phyloP scores from a whole-genome alignment of 805 yeast species.

The Wickerhamomyces subpelliculosus region DNA sequence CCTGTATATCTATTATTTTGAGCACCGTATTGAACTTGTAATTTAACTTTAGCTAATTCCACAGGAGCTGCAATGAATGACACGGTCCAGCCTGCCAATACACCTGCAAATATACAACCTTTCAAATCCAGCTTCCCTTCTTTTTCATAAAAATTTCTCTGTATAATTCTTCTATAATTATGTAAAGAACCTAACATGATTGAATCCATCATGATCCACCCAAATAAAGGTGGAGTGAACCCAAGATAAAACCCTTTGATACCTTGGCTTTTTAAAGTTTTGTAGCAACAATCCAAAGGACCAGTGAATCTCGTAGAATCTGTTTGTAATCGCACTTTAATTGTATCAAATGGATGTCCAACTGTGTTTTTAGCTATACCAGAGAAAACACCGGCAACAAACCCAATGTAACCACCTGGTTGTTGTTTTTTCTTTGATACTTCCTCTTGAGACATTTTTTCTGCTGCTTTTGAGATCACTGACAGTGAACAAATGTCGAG shows the following conservation, averaged over 20 bases:
- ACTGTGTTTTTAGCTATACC: conserved; percentile 85
- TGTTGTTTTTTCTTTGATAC: not conserved
- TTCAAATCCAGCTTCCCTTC: conserved; percentile 57
- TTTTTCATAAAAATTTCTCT: conserved; percentile 55
- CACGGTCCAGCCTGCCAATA: conserved; percentile 79
- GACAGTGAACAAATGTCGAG: too few species aligned
- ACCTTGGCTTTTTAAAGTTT: conserved; percentile 73
- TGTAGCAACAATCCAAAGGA: conserved; percentile 71
- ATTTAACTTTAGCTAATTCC: conserved; percentile 80
- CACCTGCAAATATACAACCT: conserved; percentile 78
- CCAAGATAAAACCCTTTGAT: conserved; percentile 78
- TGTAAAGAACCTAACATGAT: conserved; percentile 85
- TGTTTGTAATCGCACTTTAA: conserved; percentile 80
- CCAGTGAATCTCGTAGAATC: conserved; percentile 70
- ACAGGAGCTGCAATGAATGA: conserved; percentile 95
- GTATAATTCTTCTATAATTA: conserved; percentile 61
- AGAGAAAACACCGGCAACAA: conserved; percentile 82
- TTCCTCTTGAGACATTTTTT: too few species aligned
- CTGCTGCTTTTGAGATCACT: too few species aligned
- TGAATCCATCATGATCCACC: conserved; percentile 92
- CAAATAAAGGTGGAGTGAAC: conserved; percentile 86
- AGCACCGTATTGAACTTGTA: conserved; percentile 87
- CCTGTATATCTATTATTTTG: conserved; percentile 61
- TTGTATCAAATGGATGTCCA: conserved; percentile 91
- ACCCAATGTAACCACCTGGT: conserved; percentile 47